phyloP scores from a whole-genome alignment of 257 asterid genomes.

The Primulina tabacum region DNA sequence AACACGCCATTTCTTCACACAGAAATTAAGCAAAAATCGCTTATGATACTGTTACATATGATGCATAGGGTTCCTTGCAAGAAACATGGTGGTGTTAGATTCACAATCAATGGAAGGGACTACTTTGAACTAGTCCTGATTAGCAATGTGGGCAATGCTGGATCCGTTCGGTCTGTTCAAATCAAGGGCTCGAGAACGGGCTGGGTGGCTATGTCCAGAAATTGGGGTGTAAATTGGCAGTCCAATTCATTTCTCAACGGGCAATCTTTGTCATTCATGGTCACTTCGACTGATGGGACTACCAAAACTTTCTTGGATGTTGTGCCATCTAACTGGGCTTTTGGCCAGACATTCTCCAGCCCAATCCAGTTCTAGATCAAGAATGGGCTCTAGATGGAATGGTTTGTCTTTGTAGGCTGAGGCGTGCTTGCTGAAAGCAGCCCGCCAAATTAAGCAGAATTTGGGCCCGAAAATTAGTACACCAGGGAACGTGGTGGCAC shows the following conservation, averaged over 20 bases:
- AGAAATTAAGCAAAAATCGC: too few species aligned
- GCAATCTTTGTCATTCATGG: conserved; percentile 68
- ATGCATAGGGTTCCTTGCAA: conserved; percentile 70
- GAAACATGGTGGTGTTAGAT: conserved; percentile 80
- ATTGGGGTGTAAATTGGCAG: conserved; percentile 99
- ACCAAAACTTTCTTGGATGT: conserved; percentile 50
- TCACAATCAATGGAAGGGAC: conserved; percentile 63
- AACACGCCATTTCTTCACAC: too few species aligned
- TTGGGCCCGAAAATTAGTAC: neutral
- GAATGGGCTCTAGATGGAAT: conserved; percentile 21
- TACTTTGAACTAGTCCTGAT: conserved; percentile 74
- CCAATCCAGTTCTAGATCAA: conserved; percentile 44
- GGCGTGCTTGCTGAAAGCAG: conserved; percentile 79
- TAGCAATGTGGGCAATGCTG: conserved; percentile 75
- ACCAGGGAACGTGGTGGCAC: neutral
- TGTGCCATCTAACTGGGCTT: conserved; percentile 67
- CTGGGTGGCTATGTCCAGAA: conserved; percentile 77
- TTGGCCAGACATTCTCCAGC: conserved; percentile 68
- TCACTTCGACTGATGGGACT: conserved; percentile 69
- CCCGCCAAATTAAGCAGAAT: conserved; percentile 44
- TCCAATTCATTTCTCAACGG: conserved; percentile 64
- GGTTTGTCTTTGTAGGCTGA: conserved; percentile 37
- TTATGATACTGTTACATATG: too few species aligned
- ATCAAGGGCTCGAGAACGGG: conserved; percentile 69
- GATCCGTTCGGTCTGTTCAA: conserved; percentile 58